Conservation (phyloP, 2,329 filamentous ascomycete species). For the Eutypa lata region DNA sequence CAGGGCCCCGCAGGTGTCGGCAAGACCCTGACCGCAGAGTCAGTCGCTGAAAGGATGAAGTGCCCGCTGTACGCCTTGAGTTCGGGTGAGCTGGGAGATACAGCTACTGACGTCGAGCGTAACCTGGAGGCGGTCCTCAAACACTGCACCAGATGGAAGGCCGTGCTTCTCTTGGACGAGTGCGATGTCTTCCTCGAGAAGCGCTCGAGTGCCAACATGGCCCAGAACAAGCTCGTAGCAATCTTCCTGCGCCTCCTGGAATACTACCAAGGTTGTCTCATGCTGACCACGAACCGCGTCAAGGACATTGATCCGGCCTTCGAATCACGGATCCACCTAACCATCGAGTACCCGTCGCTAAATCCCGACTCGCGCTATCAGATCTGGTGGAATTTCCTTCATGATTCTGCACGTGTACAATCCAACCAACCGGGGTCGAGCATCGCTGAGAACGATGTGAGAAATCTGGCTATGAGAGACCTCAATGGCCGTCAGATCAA, state of each 20-base stretch:
- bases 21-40: slow-evolving; percentile 18
- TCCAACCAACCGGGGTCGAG: background rate
- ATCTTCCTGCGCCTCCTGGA: slow-evolving; percentile 9
- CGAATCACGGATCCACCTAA: slow-evolving; percentile 11
- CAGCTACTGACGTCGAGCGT: slow-evolving; percentile 13
- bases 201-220: slow-evolving; percentile 8
- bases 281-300: slow-evolving; percentile 9
- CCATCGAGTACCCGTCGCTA: slow-evolving; percentile 6
- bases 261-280: slow-evolving; percentile 10
- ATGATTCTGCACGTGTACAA: background rate
- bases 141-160: slow-evolving; percentile 18
- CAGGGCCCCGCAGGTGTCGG: slow-evolving; percentile 18
- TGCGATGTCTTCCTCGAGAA: slow-evolving; percentile 20
- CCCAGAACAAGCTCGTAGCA: slow-evolving; percentile 17
- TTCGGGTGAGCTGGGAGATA: slow-evolving; percentile 20
- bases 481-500: background rate
- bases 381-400: slow-evolving; percentile 11
- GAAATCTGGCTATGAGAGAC: background rate
- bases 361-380: background rate
- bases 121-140: slow-evolving; percentile 15
- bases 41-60: slow-evolving; percentile 14
- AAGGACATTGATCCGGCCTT: slow-evolving; percentile 12
- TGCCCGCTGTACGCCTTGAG: slow-evolving; percentile 19
- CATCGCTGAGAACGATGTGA: background rate
- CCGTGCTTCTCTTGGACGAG: slow-evolving; percentile 18